phyloP scores from a whole-genome alignment of 176 grass and related monocot genomes.

The Urochloa ruziziensis region DNA sequence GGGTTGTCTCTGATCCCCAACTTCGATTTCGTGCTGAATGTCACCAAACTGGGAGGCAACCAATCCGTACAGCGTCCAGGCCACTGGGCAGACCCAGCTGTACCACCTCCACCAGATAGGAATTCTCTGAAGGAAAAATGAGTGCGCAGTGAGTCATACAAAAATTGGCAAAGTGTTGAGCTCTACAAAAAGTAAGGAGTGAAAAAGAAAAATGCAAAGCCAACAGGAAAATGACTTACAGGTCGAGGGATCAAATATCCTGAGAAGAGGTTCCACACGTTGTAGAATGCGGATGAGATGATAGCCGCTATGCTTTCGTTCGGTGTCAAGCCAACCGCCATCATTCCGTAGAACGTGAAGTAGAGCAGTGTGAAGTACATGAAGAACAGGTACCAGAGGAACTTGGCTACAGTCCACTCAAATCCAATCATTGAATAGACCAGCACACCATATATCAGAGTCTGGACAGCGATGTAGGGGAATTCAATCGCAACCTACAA shows the following conservation, averaged over 20 bases:
- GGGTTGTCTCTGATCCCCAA: background rate
- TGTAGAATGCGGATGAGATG: constrained; percentile 73
- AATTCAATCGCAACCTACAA: constrained; percentile 70
- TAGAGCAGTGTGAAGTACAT: constrained; percentile 92
- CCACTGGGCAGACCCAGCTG: constrained; percentile 65
- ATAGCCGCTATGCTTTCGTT: constrained; percentile 73
- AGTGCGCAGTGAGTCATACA: background rate
- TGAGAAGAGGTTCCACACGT: constrained; percentile 84
- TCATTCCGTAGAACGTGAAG: constrained; percentile 94
- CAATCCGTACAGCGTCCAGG: constrained; percentile 82
- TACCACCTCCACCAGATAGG: constrained; percentile 96
- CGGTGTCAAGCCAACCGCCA: constrained; percentile 76
- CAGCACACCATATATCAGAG: constrained; percentile 61
- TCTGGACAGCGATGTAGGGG: constrained; percentile 66
- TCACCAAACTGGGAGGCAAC: constrained; percentile 74
- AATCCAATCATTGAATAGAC: constrained; percentile 81
- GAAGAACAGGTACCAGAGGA: constrained; percentile 94
- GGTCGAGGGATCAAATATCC: constrained; percentile 75
- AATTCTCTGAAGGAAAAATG: constrained; percentile 40
- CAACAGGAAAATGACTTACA: constrained; percentile 40
- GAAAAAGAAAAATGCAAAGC: background rate
- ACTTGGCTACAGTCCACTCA: constrained; percentile 77
- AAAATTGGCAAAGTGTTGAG: background rate
- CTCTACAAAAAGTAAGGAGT: background rate
- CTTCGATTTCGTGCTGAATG: background rate